phyloP scores from a whole-genome alignment of 2,329 filamentous ascomycete genomes.

The Cladophialophora immunda region DNA sequence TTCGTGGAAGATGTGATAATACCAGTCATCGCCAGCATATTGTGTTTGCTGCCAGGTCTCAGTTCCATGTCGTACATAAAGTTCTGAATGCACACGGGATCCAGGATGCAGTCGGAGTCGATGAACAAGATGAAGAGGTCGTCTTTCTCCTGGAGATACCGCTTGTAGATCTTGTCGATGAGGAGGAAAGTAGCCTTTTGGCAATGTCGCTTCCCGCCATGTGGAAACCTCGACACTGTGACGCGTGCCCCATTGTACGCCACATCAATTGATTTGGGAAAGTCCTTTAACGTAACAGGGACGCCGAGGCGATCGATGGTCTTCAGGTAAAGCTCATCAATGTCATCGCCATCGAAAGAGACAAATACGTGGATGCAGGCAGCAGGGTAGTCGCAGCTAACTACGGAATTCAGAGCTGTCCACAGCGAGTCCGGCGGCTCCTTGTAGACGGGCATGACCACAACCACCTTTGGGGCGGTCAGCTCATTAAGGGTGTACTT shows the following conservation, averaged over 20 bases:
- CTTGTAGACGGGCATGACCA: constrained; percentile 97
- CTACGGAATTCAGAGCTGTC: constrained; percentile 87
- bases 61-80: constrained; percentile 99
- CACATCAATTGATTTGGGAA: constrained; percentile 90
- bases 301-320: constrained; percentile 87
- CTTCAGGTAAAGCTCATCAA: constrained; percentile 87
- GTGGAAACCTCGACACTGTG: constrained; percentile 89
- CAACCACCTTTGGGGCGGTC: constrained; percentile 90
- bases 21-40: constrained; percentile 97
- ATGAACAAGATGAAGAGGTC: constrained; percentile 96
- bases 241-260: constrained; percentile 82
- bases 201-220: constrained; percentile 92
- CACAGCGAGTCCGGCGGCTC: constrained; percentile 86
- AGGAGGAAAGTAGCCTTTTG: constrained; percentile 93
- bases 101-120: constrained; percentile 94
- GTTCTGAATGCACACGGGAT: constrained; percentile 90
- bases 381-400: constrained; percentile 91
- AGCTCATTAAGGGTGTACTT: constrained; percentile 84
- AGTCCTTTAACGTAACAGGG: constrained; percentile 75
- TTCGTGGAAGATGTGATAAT: constrained; percentile 94
- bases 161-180: constrained; percentile 89
- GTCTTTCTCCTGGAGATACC: constrained; percentile 87
- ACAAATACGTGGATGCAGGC: constrained; percentile 94
- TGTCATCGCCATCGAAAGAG: constrained; percentile 89
- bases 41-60: constrained; percentile 86